These are phyloP conservation scores for Candolleomyces aberdarensis DNA, from an alignment of 768 basidiomycete genomes.

Conservation along the genomic window DNA sequence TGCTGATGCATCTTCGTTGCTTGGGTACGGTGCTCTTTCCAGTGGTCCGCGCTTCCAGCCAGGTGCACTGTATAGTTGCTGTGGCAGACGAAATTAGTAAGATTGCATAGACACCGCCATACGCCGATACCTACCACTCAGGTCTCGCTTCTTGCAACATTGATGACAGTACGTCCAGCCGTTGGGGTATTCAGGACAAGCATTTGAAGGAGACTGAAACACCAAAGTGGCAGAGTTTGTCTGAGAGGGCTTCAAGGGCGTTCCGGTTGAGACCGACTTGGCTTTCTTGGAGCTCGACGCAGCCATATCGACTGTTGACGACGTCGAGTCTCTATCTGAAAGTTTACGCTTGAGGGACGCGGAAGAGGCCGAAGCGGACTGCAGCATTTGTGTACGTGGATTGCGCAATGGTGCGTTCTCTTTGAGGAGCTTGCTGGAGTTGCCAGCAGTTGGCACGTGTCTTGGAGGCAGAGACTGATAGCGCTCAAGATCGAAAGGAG, in stretches of 20 bases:
- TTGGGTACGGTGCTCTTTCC: conserved; percentile 18
- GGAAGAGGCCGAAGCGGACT: conserved; percentile 16
- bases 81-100: neutral
- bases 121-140: conserved; percentile 34
- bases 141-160: conserved; percentile 61
- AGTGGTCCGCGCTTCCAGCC: conserved; percentile 17
- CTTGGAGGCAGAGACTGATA: conserved; percentile 18
- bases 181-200: conserved; percentile 30
- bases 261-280: conserved; percentile 19
- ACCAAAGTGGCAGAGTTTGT: conserved; percentile 21
- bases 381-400: conserved; percentile 13
- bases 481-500: conserved; percentile 33
- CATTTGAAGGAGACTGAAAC: neutral
- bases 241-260: conserved; percentile 18
- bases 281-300: conserved; percentile 30
- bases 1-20: conserved; percentile 47
- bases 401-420: conserved; percentile 41
- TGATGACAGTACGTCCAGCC: conserved; percentile 67
- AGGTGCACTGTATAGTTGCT: conserved; percentile 37
- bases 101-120: neutral
- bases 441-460: conserved; percentile 23
- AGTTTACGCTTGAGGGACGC: conserved; percentile 49
- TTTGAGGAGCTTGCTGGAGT: conserved; percentile 31
- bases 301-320: conserved; percentile 8
- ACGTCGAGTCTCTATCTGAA: conserved; percentile 28